Percentiles rank a stretch among this genome's conserved stretches.
Evolutionary conservation across 2,329 filamentous ascomycete genomes (phyloP).

Genomic region (Juglanconis juglandina): DNA sequence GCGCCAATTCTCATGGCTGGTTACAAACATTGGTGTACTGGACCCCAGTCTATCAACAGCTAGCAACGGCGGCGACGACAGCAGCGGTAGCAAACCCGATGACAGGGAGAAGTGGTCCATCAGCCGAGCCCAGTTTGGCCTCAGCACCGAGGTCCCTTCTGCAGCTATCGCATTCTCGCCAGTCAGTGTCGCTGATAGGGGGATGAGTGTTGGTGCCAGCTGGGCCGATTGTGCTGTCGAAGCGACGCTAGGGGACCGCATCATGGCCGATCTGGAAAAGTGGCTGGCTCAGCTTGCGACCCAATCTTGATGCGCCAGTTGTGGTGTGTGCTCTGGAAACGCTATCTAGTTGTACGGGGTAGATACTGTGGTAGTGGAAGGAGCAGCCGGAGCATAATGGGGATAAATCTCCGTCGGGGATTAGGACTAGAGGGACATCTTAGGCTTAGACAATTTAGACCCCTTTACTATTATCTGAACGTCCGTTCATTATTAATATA

Average conservation of each 20-base stretch:
- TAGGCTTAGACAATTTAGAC: too few relatives aligned
- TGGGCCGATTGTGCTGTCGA: slow-evolving; percentile 16
- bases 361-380: too few relatives aligned
- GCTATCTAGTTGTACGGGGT: too few relatives aligned
- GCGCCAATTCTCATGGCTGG: slow-evolving; percentile 30
- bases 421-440: too few relatives aligned
- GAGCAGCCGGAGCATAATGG: too few relatives aligned
- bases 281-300: slow-evolving; percentile 11
- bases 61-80: not conserved
- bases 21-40: slow-evolving; percentile 35
- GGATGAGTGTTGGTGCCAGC: slow-evolving; percentile 9
- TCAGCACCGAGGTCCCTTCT: slow-evolving; percentile 28
- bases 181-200: slow-evolving; percentile 25
- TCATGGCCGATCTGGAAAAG: slow-evolving; percentile 14
- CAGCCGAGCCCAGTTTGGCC: slow-evolving; percentile 26
- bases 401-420: too few relatives aligned
- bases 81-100: not conserved
- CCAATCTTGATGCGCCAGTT: slow-evolving; percentile 1
- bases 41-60: slow-evolving; percentile 20
- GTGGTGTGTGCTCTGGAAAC: too few relatives aligned
- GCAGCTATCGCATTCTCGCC: slow-evolving; percentile 26
- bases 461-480: too few relatives aligned
- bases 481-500: too few relatives aligned
- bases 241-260: slow-evolving; percentile 1
- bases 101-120: slow-evolving; percentile 25